Percentiles rank a stretch among this genome's conserved stretches.
phyloP scores from a whole-genome alignment of 2,329 filamentous ascomycete genomes.

The Clathrospora elynae region DNA sequence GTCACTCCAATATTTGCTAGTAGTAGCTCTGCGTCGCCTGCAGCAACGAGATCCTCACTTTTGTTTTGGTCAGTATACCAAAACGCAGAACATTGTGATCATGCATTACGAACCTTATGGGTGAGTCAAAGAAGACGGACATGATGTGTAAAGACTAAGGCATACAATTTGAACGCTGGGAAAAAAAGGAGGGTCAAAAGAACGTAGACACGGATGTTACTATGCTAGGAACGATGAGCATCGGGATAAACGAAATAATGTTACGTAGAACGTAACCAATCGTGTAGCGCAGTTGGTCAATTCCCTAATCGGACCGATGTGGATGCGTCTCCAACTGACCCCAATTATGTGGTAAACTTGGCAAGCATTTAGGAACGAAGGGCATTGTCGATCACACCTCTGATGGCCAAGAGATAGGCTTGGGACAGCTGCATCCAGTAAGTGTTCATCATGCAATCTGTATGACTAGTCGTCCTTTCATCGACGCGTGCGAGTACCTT shows the following conservation, averaged over 20 bases:
- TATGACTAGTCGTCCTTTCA: conserved; percentile 34
- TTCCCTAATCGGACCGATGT: conserved; percentile 13
- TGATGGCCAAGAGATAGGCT: neutral
- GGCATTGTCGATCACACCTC: too few relatives aligned
- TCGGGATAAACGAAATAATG: neutral
- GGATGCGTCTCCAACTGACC: conserved; percentile 26
- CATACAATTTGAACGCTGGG: neutral
- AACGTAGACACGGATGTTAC: neutral
- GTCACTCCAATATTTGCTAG: conserved; percentile 30
- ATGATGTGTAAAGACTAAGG: conserved; percentile 12
- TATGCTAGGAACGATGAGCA: neutral
- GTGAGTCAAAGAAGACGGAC: conserved; percentile 40
- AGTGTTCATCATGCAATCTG: conserved; percentile 15
- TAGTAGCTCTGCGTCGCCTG: conserved; percentile 31
- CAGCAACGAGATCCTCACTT: conserved; percentile 32
- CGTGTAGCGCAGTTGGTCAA: neutral
- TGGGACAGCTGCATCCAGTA: conserved; percentile 1
- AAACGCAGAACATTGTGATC: neutral
- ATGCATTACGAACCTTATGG: conserved; percentile 25
- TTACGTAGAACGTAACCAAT: conserved; percentile 23
- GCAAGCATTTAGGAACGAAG: neutral
- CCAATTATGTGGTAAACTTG: conserved; percentile 17
- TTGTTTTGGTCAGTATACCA: conserved; percentile 1
- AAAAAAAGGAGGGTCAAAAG: neutral
- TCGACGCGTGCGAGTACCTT: conserved; percentile 24